Conservation (phyloP, 768 basidiomycete genomes). For the Coprinopsis cinerea region DNA sequence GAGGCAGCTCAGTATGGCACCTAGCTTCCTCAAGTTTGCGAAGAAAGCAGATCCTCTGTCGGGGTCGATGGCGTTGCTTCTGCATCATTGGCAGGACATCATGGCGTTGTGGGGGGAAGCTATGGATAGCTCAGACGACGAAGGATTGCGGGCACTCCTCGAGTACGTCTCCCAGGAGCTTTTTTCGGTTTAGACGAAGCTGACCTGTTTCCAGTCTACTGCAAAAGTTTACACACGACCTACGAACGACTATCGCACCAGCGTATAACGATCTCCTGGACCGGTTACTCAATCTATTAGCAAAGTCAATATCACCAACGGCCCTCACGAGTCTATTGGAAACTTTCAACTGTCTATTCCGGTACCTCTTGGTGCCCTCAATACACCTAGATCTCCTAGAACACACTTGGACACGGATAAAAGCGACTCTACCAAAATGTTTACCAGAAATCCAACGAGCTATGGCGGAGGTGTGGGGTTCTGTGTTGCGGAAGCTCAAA, state of each 20-base stretch:
- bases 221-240: slow-evolving; percentile 73
- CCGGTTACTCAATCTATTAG: slow-evolving; percentile 51
- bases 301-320: slow-evolving; percentile 51
- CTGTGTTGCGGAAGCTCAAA: slow-evolving; percentile 68
- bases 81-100: slow-evolving; percentile 75
- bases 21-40: slow-evolving; percentile 68
- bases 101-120: slow-evolving; percentile 58
- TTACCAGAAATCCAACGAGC: slow-evolving; percentile 68
- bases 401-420: slow-evolving; percentile 55
- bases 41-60: slow-evolving; percentile 54
- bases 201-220: slow-evolving; percentile 47
- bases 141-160: slow-evolving; percentile 65
- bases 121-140: slow-evolving; percentile 57
- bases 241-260: slow-evolving; percentile 70
- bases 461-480: slow-evolving; percentile 85
- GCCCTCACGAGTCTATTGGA: slow-evolving; percentile 60
- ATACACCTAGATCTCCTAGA: slow-evolving; percentile 48
- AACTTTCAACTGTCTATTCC: slow-evolving; percentile 66
- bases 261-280: slow-evolving; percentile 51
- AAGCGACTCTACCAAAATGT: slow-evolving; percentile 48
- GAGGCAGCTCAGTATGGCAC: slow-evolving; percentile 75
- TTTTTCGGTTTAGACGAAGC: not conserved
- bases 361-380: slow-evolving; percentile 64
- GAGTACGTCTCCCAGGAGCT: slow-evolving; percentile 54
- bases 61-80: slow-evolving; percentile 71